Conservation (phyloP, 148 eudicot genomes). For the Salicornia ramosissima region DNA sequence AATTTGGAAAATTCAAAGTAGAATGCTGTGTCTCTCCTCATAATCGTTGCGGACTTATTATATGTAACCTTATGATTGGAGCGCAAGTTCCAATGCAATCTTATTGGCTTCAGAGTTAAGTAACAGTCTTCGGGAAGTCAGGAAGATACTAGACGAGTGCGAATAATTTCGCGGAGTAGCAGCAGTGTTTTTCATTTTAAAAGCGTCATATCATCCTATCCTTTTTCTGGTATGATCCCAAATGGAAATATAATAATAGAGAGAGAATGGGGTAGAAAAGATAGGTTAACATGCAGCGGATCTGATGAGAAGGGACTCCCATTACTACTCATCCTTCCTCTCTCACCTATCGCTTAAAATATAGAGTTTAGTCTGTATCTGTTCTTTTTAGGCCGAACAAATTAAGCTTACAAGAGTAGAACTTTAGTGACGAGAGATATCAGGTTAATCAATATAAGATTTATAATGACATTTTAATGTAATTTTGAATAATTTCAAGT, state of each 20-base stretch:
- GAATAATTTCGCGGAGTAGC: background rate
- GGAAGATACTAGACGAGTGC: slow-evolving; percentile 10
- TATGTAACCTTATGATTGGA: slow-evolving; percentile 25
- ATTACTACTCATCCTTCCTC: slow-evolving; percentile 11
- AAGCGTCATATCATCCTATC: slow-evolving; percentile 29
- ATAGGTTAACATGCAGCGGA: slow-evolving; percentile 28
- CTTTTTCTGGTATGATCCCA: slow-evolving; percentile 19
- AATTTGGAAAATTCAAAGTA: slow-evolving; percentile 10
- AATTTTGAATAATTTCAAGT: too few relatives aligned
- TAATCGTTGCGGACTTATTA: slow-evolving; percentile 22
- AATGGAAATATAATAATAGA: slow-evolving; percentile 31
- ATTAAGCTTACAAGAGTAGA: too few relatives aligned
- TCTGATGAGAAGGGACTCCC: slow-evolving; percentile 34
- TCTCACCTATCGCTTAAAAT: slow-evolving; percentile 4
- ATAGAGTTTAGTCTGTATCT: background rate
- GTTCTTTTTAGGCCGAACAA: too few relatives aligned
- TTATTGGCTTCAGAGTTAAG: slow-evolving; percentile 12
- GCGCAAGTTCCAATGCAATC: slow-evolving; percentile 15
- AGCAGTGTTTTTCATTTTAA: background rate
- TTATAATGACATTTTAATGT: too few relatives aligned
- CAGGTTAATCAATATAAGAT: too few relatives aligned
- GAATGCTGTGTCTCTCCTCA: slow-evolving; percentile 15
- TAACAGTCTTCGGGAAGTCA: slow-evolving; percentile 13
- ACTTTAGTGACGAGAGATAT: too few relatives aligned
- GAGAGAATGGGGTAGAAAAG: slow-evolving; percentile 16